phyloP scores from a whole-genome alignment of 2,329 filamentous ascomycete species.

The Fusarium sp. region DNA sequence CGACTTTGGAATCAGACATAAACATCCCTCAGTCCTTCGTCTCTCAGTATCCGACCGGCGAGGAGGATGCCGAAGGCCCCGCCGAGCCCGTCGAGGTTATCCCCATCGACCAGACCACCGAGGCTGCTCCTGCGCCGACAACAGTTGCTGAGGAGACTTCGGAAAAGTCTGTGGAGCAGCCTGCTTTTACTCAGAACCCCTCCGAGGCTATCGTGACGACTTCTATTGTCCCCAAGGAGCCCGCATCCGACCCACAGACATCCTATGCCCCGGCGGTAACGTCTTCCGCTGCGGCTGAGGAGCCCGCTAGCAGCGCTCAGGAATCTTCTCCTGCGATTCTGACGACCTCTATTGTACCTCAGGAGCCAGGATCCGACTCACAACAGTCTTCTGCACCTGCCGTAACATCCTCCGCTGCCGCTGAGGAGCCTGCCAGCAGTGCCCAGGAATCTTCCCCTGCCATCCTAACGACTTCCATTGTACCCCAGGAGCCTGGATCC shows the following conservation, averaged over 20 bases:
- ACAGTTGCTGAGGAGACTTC: slow-evolving; percentile 21
- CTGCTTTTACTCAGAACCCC: slow-evolving; percentile 29
- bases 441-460: neutral
- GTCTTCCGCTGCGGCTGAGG: neutral
- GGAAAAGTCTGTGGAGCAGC: slow-evolving; percentile 15
- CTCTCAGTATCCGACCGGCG: slow-evolving; percentile 18
- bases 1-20: slow-evolving; percentile 37
- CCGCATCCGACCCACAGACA: slow-evolving; percentile 13
- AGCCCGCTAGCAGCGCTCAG: neutral
- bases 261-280: neutral
- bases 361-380: neutral
- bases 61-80: slow-evolving; percentile 18
- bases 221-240: slow-evolving; percentile 34
- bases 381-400: neutral
- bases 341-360: neutral
- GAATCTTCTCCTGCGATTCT: neutral
- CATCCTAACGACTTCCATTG: neutral
- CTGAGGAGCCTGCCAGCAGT: neutral
- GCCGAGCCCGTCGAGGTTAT: slow-evolving; percentile 30
- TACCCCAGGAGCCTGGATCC: neutral
- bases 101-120: slow-evolving; percentile 23
- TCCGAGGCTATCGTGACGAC: slow-evolving; percentile 30
- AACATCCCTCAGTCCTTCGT: slow-evolving; percentile 27
- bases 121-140: slow-evolving; percentile 5
- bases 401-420: neutral